Percentiles rank a stretch among this genome's conserved stretches.
Conservation (phyloP, 2,329 filamentous ascomycete species). For the Metarhizium robertsii region DNA sequence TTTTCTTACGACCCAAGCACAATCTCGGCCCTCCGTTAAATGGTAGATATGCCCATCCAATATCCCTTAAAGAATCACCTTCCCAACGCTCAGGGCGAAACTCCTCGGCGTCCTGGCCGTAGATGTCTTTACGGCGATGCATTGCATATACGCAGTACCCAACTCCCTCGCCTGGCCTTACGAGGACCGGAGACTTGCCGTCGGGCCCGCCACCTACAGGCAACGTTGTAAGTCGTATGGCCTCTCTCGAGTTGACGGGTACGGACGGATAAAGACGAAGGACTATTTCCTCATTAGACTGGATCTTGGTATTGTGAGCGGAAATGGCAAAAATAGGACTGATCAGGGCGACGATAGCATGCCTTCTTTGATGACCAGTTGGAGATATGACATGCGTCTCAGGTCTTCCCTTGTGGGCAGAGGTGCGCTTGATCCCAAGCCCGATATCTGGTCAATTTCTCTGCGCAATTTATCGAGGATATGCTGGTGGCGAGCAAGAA, state of each 20-base stretch:
- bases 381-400: slow-evolving; percentile 15
- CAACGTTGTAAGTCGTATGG: slow-evolving; percentile 20
- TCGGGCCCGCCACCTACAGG: slow-evolving; percentile 27
- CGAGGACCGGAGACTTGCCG: slow-evolving; percentile 20
- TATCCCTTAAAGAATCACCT: slow-evolving; percentile 12
- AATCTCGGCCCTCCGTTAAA: slow-evolving; percentile 28
- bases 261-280: slow-evolving; percentile 26
- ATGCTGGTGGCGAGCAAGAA: slow-evolving; percentile 8
- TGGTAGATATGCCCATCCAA: slow-evolving; percentile 24
- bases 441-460: slow-evolving; percentile 5
- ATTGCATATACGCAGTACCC: slow-evolving; percentile 20
- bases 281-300: neutral
- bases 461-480: slow-evolving; percentile 9
- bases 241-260: slow-evolving; percentile 22
- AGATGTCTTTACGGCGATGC: slow-evolving; percentile 24
- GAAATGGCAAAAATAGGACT: neutral
- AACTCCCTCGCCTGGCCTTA: slow-evolving; percentile 18
- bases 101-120: slow-evolving; percentile 23
- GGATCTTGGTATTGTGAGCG: neutral
- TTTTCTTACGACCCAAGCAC: slow-evolving; percentile 18
- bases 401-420: slow-evolving; percentile 6
- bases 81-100: slow-evolving; percentile 30
- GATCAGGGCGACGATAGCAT: slow-evolving; percentile 4
- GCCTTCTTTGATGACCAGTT: slow-evolving; percentile 12
- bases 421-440: slow-evolving; percentile 2